phyloP scores from a whole-genome alignment of 768 basidiomycete species.

The Hortiboletus flavorubellus region DNA sequence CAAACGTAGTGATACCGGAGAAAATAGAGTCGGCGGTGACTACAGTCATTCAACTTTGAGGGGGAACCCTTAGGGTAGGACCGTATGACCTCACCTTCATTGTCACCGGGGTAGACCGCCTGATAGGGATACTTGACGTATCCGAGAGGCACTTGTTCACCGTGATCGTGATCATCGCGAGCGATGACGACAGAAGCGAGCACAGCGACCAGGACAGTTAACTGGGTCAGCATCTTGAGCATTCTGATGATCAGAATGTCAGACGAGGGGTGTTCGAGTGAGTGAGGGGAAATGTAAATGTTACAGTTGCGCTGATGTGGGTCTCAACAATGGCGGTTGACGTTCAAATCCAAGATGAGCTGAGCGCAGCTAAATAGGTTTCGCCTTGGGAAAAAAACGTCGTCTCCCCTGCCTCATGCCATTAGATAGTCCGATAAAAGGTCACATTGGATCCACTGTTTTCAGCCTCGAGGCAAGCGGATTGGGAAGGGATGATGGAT shows the following conservation, averaged over 20 bases:
- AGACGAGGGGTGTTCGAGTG: not conserved
- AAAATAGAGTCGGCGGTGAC: constrained; percentile 79
- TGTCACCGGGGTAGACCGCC: constrained; percentile 49
- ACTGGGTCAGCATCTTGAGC: constrained; percentile 22
- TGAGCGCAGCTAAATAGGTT: constrained; percentile 16
- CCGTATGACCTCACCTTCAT: constrained; percentile 45
- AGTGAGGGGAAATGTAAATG: not conserved
- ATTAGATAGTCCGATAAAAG: constrained; percentile 13
- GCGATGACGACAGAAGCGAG: constrained; percentile 29
- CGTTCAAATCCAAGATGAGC: not conserved
- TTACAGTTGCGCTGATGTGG: not conserved
- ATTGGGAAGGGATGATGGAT: not conserved
- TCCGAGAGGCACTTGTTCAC: constrained; percentile 59
- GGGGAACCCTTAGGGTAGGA: not conserved
- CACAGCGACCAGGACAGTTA: constrained; percentile 23
- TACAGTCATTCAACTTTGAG: constrained; percentile 20
- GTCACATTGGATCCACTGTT: constrained; percentile 17
- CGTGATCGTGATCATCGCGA: constrained; percentile 41
- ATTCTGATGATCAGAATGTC: not conserved
- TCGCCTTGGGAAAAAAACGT: constrained; percentile 26
- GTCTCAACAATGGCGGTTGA: not conserved
- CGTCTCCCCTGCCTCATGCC: constrained; percentile 21
- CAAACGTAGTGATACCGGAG: constrained; percentile 82
- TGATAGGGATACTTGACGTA: constrained; percentile 67
- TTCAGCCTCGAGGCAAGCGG: constrained; percentile 48